Evolutionary conservation across 257 asterid species (phyloP).

Genomic region (Nemophila menziesii): DNA sequence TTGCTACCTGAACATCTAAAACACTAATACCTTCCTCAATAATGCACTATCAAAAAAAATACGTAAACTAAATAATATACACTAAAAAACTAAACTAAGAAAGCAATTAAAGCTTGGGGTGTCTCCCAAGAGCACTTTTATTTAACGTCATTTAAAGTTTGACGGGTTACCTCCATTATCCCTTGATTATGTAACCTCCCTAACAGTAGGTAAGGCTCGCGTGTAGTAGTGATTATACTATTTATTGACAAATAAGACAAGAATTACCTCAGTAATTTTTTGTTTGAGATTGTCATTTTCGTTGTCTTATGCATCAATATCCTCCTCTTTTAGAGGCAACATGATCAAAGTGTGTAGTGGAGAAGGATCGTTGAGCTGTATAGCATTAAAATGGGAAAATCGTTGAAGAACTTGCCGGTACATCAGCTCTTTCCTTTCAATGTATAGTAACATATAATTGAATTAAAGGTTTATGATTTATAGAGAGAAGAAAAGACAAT

Average conservation of each 20-base stretch:
- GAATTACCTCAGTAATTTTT: conserved; percentile 71
- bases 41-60: too few relatives aligned
- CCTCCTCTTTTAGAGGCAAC: conserved; percentile 85
- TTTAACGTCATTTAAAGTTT: too few relatives aligned
- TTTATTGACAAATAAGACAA: background rate
- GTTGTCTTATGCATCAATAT: conserved; percentile 40
- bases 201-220: too few relatives aligned
- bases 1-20: too few relatives aligned
- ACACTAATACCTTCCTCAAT: too few relatives aligned
- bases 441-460: conserved; percentile 7
- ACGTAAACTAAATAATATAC: too few relatives aligned
- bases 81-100: too few relatives aligned
- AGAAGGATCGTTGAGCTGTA: conserved; percentile 88
- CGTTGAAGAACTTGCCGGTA: conserved; percentile 87
- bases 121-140: too few relatives aligned
- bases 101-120: too few relatives aligned
- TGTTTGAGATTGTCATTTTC: conserved; percentile 57
- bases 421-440: conserved; percentile 89
- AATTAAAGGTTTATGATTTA: background rate
- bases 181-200: too few relatives aligned
- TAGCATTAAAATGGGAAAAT: conserved; percentile 88
- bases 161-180: too few relatives aligned
- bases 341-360: conserved; percentile 53
- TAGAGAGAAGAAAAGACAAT: background rate
- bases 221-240: background rate